phyloP scores from a whole-genome alignment of 2,329 filamentous ascomycete species.

The Colletotrichum caudatum region DNA sequence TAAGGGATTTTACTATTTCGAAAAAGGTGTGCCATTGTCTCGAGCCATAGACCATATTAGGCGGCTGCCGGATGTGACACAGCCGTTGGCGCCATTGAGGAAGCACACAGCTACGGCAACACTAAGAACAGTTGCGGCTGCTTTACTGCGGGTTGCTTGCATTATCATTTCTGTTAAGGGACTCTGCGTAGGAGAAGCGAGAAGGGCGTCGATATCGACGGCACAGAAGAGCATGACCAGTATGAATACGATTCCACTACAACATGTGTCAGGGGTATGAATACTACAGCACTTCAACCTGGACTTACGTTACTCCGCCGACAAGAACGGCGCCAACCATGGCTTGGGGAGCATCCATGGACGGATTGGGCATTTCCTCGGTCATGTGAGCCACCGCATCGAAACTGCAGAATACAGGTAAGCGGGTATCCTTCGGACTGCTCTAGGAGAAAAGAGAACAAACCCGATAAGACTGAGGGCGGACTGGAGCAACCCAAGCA shows the following conservation, averaged over 20 bases:
- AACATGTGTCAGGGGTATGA: not conserved
- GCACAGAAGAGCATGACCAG: slow-evolving; percentile 59
- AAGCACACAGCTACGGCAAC: slow-evolving; percentile 47
- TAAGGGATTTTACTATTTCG: slow-evolving; percentile 11
- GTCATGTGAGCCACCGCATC: slow-evolving; percentile 51
- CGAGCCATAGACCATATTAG: slow-evolving; percentile 55
- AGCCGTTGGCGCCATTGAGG: slow-evolving; percentile 48
- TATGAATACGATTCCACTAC: slow-evolving; percentile 53
- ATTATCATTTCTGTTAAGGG: slow-evolving; percentile 57
- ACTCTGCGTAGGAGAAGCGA: slow-evolving; percentile 56
- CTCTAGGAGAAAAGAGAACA: slow-evolving; percentile 44
- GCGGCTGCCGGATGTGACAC: slow-evolving; percentile 52
- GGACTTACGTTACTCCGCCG: slow-evolving; percentile 55
- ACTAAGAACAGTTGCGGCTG: slow-evolving; percentile 47
- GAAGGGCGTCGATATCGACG: slow-evolving; percentile 53
- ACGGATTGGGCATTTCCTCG: slow-evolving; percentile 50
- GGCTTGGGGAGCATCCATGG: slow-evolving; percentile 50
- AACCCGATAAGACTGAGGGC: slow-evolving; percentile 55
- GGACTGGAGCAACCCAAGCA: slow-evolving; percentile 59
- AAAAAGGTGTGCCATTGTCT: slow-evolving; percentile 47
- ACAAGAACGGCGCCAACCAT: slow-evolving; percentile 52
- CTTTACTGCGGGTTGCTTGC: slow-evolving; percentile 46
- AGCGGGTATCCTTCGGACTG: slow-evolving; percentile 46
- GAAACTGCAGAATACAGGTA: slow-evolving; percentile 50
- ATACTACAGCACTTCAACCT: fast-evolving